These are phyloP conservation scores for Cucurbita moschata DNA, from an alignment of 306 rosid species.

Conservation along the genomic window DNA sequence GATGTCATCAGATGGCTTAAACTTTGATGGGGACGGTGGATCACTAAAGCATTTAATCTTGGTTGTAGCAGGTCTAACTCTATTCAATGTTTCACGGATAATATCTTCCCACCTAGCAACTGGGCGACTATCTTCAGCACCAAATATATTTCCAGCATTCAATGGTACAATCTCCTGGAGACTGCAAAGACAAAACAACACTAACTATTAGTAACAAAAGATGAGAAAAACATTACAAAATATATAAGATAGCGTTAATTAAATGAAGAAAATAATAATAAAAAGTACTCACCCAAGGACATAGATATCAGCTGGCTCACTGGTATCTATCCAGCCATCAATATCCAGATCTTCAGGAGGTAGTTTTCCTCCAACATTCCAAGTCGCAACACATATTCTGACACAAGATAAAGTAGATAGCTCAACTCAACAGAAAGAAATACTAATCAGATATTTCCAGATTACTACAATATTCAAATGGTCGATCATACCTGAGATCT, in stretches of 20 bases:
- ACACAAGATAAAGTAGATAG: conserved; percentile 8
- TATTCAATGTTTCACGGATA: conserved; percentile 53
- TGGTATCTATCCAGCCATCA: conserved; percentile 59
- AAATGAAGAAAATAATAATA: neutral
- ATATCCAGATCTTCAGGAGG: conserved; percentile 78
- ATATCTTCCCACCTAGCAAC: conserved; percentile 70
- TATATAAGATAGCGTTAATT: conserved; percentile 2
- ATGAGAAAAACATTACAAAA: neutral
- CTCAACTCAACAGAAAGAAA: conserved; percentile 11
- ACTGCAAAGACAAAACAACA: conserved; percentile 28
- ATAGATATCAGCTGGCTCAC: conserved; percentile 77
- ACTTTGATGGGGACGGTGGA: conserved; percentile 89
- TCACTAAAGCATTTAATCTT: conserved; percentile 77
- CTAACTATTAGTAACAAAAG: neutral
- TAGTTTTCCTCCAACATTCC: conserved; percentile 82
- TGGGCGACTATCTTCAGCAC: conserved; percentile 64
- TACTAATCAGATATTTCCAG: neutral
- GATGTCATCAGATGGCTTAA: conserved; percentile 46
- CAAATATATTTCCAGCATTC: conserved; percentile 81
- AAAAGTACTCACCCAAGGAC: conserved; percentile 59
- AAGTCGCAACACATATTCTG: conserved; percentile 73
- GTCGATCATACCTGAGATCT: conserved; percentile 54
- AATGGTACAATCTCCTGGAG: conserved; percentile 96
- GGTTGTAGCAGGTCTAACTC: conserved; percentile 31
- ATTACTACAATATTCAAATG: neutral